Base-by-base conservation (phyloP, 805 yeast genomes). In the Starmerella khaoyaiensis region DNA sequence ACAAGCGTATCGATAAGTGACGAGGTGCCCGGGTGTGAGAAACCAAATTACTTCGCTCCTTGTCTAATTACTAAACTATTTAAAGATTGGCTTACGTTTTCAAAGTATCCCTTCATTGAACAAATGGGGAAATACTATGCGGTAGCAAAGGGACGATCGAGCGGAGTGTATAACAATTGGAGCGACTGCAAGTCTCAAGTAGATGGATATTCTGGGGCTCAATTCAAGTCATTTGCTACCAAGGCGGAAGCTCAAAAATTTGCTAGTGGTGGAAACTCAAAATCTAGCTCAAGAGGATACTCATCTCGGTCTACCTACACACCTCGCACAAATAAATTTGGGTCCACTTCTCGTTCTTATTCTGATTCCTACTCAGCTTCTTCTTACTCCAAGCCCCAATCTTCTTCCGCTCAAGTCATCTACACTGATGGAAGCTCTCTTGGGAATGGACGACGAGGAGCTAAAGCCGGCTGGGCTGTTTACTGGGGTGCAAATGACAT, bases 361-460 rank as follows among this genome's bases (percentile, higher is more conserved):
- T n/a, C n/a, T n/a, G n/a, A n/a, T n/a, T n/a, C n/a, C n/a, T n/a
- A n/a, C n/a, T n/a, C n/a, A n/a, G n/a, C n/a, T n/a, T n/a, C n/a
- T n/a, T n/a, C n/a, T n/a, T n/a, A n/a, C n/a, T n/a, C n/a, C n/a
- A n/a, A n/a, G n/a, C n/a, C n/a, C n/a, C n/a, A n/a, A n/a, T n/a
- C n/a, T n/a, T n/a, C n/a, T n/a, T n/a, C n/a, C 4, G n/a, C 19
- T 4, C 33, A 41, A 19, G 33, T 40, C 5, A 62, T 82, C 0
- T 84, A 70, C 50, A 76, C 82, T 16, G 96, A 84, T 56, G 96
- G 95, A 0, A 79, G 93, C 0, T 64, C 76, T 0, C 59, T 74
- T 8, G 67, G 70, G 4, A 77, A 78, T 48, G 84, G 83, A 0
- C 59, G 51, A 16, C 31, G 35, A 0, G 46, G 47, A 7, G 62